These are phyloP conservation scores for Dactylellina cionopaga DNA, from an alignment of 2,329 filamentous ascomycete genomes.

Conservation along the genomic window DNA sequence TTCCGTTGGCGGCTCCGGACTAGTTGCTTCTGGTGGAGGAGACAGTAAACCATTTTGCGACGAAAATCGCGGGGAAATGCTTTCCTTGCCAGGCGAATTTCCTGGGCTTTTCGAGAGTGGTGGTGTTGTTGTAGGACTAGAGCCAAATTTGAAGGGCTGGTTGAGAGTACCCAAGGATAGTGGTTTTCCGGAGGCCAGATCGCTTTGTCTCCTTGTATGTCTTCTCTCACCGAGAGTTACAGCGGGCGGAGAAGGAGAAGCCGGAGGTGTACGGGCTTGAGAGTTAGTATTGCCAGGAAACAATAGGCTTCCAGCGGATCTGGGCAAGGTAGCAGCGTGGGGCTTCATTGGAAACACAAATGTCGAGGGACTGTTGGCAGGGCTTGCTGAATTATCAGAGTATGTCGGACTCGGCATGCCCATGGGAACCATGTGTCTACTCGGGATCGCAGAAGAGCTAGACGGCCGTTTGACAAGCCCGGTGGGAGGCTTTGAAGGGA, in stretches of 20 bases:
- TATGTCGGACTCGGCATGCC: conserved; percentile 48
- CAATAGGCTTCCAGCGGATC: conserved; percentile 30
- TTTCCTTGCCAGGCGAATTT: conserved; percentile 32
- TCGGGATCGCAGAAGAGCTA: conserved; percentile 36
- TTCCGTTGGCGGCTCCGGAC: conserved; percentile 23
- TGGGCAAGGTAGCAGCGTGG: conserved; percentile 37
- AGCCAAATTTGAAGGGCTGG: conserved; percentile 48
- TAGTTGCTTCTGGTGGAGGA: conserved; percentile 33
- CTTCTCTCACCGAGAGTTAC: conserved; percentile 43
- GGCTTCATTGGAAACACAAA: conserved; percentile 46
- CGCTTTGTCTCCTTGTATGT: conserved; percentile 46
- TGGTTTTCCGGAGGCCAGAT: conserved; percentile 28
- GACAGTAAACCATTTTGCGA: conserved; percentile 49
- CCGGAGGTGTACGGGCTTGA: conserved; percentile 34
- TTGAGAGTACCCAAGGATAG: conserved; percentile 42
- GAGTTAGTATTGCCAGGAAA: conserved; percentile 14
- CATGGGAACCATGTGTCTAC: conserved; percentile 14
- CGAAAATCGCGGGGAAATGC: conserved; percentile 29
- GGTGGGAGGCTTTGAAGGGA: conserved; percentile 18
- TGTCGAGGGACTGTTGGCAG: conserved; percentile 33
- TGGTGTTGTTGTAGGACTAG: neutral
- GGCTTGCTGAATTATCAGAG: conserved; percentile 40
- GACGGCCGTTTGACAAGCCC: conserved; percentile 39
- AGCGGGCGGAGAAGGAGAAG: conserved; percentile 38
- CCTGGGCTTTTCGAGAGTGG: conserved; percentile 32